These are phyloP conservation scores for Lachnellula hyalina DNA, from an alignment of 2,329 filamentous ascomycete species.

Conservation along the genomic window DNA sequence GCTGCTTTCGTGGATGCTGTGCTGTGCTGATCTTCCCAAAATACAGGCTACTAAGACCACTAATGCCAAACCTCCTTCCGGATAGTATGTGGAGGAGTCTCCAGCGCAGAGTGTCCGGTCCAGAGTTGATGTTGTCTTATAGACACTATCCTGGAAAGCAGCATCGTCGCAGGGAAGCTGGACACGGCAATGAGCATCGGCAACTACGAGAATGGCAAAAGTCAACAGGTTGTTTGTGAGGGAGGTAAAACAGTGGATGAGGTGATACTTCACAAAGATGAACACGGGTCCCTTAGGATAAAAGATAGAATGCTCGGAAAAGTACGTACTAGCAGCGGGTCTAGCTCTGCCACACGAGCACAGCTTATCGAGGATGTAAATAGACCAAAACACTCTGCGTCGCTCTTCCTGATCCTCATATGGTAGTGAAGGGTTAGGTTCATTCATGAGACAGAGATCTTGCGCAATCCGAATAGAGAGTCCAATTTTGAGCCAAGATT, in stretches of 20 bases:
- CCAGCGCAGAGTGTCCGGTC: slow-evolving; percentile 1
- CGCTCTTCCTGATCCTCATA: slow-evolving; percentile 31
- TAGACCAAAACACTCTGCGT: slow-evolving; percentile 35
- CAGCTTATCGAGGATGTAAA: slow-evolving; percentile 35
- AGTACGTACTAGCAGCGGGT: slow-evolving; percentile 23
- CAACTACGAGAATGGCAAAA: slow-evolving; percentile 13
- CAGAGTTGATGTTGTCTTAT: slow-evolving; percentile 17
- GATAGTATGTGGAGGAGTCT: slow-evolving; percentile 4
- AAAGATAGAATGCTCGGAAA: too few species aligned
- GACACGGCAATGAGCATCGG: slow-evolving; percentile 31
- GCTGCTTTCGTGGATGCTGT: slow-evolving; percentile 22
- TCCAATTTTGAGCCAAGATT: slow-evolving; percentile 35
- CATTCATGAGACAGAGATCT: slow-evolving; percentile 32
- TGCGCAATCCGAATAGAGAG: slow-evolving; percentile 33
- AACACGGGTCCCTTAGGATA: too few species aligned
- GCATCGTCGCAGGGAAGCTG: slow-evolving; percentile 29
- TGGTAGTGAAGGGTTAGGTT: slow-evolving; percentile 23
- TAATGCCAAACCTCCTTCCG: slow-evolving; percentile 26
- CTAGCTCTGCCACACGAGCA: slow-evolving; percentile 34
- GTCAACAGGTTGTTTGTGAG: too few species aligned
- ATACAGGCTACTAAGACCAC: slow-evolving; percentile 32
- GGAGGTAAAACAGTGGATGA: too few species aligned
- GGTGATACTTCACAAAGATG: too few species aligned
- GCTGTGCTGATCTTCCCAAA: slow-evolving; percentile 31
- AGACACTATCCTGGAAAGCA: slow-evolving; percentile 16